Evolutionary conservation across 768 basidiomycete genomes (phyloP).

Genomic region (Mycena alexandri): DNA sequence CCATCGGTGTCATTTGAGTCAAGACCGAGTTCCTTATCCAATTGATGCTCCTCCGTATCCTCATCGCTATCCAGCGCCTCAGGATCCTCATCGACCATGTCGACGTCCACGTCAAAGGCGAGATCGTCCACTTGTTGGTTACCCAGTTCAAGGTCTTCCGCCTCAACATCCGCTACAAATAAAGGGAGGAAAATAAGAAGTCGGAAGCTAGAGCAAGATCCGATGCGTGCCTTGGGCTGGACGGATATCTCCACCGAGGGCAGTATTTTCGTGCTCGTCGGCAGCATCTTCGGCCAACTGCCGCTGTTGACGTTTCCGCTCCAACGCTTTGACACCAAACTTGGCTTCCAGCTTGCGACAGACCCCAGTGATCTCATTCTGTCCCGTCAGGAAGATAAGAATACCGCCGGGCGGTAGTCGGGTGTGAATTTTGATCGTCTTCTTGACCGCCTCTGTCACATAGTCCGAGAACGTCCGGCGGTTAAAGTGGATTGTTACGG

Average conservation of each 20-base stretch:
- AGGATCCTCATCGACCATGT: constrained; percentile 71
- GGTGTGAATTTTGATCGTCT: constrained; percentile 92
- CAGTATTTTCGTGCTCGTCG: constrained; percentile 42
- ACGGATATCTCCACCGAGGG: constrained; percentile 46
- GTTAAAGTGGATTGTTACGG: constrained; percentile 95
- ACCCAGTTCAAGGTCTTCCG: constrained; percentile 85
- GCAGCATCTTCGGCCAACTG: constrained; percentile 43
- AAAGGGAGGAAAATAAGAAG: background rate
- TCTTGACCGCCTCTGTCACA: constrained; percentile 90
- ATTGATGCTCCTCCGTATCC: constrained; percentile 57
- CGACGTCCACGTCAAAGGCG: constrained; percentile 78
- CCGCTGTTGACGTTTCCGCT: constrained; percentile 58
- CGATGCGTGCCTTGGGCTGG: constrained; percentile 61
- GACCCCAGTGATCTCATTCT: constrained; percentile 92
- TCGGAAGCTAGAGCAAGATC: background rate
- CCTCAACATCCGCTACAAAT: constrained; percentile 77
- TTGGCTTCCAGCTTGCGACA: constrained; percentile 84
- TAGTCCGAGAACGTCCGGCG: constrained; percentile 90
- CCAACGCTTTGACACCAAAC: constrained; percentile 77
- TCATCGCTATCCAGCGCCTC: constrained; percentile 84
- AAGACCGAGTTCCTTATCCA: constrained; percentile 69
- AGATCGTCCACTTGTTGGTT: constrained; percentile 59
- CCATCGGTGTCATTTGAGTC: constrained; percentile 78
- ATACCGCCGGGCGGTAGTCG: constrained; percentile 94
- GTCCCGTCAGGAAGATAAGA: constrained; percentile 94